Evolutionary conservation across 2,329 filamentous ascomycete genomes (phyloP).

Genomic region (Pseudocercospora fijiensis): DNA sequence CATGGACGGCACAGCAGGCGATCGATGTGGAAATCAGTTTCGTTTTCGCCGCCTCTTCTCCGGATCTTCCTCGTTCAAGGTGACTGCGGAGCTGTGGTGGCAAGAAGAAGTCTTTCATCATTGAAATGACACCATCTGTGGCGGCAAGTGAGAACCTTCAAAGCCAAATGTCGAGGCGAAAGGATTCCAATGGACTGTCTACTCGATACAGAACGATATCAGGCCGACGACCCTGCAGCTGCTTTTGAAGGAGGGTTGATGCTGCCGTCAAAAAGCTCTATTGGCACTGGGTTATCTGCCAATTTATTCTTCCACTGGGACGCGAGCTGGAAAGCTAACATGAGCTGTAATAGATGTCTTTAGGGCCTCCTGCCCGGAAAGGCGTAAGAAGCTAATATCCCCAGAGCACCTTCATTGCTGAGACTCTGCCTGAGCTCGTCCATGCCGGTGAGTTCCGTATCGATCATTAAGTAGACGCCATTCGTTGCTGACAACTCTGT

Average conservation of each 20-base stretch:
- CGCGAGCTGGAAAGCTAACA: background rate
- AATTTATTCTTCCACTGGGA: slow-evolving; percentile 39
- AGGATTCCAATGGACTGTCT: slow-evolving; percentile 74
- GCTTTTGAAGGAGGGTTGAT: slow-evolving; percentile 77
- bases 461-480: background rate
- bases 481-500: too few relatives aligned
- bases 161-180: slow-evolving; percentile 65
- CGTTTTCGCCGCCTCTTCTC: slow-evolving; percentile 62
- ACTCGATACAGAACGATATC: slow-evolving; percentile 64
- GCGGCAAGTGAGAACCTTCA: slow-evolving; percentile 73
- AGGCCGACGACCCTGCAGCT: slow-evolving; percentile 58
- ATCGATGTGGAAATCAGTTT: slow-evolving; percentile 66
- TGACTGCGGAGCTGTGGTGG: slow-evolving; percentile 73
- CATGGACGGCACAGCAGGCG: slow-evolving; percentile 76
- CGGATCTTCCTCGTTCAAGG: slow-evolving; percentile 73
- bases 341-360: slow-evolving; percentile 71
- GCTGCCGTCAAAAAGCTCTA: slow-evolving; percentile 82
- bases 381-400: slow-evolving; percentile 67
- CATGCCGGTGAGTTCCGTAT: slow-evolving; percentile 59
- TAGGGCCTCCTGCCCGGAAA: slow-evolving; percentile 73
- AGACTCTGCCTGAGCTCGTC: slow-evolving; percentile 33
- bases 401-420: too few relatives aligned
- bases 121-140: slow-evolving; percentile 72
- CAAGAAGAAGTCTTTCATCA: slow-evolving; percentile 61
- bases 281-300: slow-evolving; percentile 72